Conservation (phyloP, 2,329 filamentous ascomycete species). For the Rhinocladiella similis region DNA sequence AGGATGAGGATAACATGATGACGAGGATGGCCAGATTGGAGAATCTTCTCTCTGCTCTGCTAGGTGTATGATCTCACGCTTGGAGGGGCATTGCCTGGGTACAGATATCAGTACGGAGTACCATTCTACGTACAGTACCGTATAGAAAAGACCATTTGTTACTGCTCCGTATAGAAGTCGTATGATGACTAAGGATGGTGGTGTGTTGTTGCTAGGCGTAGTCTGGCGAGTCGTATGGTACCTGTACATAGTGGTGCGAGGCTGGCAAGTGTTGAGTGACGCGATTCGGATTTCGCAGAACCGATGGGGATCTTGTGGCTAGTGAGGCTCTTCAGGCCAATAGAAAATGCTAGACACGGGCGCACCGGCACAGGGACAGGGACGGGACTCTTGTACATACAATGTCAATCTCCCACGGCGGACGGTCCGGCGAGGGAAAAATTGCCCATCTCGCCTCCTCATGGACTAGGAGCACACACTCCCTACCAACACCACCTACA, state of each 20-base stretch:
- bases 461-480: too few species aligned
- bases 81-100: not conserved
- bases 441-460: too few species aligned
- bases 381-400: too few species aligned
- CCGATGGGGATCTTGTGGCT: slow-evolving; percentile 7
- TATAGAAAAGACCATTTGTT: not conserved
- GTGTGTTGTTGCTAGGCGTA: too few species aligned
- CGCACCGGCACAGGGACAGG: too few species aligned
- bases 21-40: not conserved
- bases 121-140: not conserved
- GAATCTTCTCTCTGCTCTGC: not conserved
- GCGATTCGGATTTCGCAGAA: slow-evolving; percentile 22
- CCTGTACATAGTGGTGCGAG: too few species aligned
- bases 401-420: too few species aligned
- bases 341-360: too few species aligned
- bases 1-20: not conserved
- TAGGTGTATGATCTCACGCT: not conserved
- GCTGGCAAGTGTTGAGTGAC: slow-evolving; percentile 8
- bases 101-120: not conserved
- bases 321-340: not conserved
- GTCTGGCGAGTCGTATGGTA: too few species aligned
- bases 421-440: too few species aligned
- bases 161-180: too few species aligned
- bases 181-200: not conserved
- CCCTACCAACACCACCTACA: too few species aligned